Evolutionary conservation across 192 early-diverging fungal species (phyloP).

Genomic region (Umbelopsis sp.): DNA sequence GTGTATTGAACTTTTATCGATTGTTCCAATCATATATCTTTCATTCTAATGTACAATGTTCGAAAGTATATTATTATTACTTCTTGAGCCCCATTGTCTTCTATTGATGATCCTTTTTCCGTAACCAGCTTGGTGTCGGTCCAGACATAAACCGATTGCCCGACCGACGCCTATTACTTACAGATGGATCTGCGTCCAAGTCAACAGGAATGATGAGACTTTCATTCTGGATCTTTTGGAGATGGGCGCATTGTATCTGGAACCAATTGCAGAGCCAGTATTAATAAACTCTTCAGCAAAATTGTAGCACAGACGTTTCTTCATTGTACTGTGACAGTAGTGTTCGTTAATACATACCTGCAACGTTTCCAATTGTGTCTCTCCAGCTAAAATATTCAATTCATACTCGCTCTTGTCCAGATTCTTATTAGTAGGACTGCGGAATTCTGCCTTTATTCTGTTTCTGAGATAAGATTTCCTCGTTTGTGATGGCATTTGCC

Average conservation of each 20-base stretch:
- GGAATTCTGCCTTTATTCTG: slow-evolving; percentile 1
- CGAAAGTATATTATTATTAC: no score
- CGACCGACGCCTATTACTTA: not conserved
- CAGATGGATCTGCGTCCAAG: not conserved
- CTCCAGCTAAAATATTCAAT: not conserved
- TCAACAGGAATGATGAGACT: slow-evolving; percentile 8
- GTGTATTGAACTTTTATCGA: not conserved
- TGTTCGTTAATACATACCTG: not conserved
- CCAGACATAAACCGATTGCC: slow-evolving; percentile 2
- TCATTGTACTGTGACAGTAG: no score
- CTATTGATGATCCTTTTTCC: not conserved
- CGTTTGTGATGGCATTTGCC: slow-evolving; percentile 10
- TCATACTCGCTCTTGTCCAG: slow-evolving; percentile 15
- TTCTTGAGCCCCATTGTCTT: no score
- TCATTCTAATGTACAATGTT: not conserved
- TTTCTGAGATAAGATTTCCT: slow-evolving; percentile 7
- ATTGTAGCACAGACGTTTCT: no score
- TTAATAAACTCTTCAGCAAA: no score
- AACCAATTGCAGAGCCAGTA: not conserved
- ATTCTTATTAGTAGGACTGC: not conserved
- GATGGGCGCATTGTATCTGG: slow-evolving; percentile 7
- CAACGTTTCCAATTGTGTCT: not conserved
- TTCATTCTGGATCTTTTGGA: slow-evolving; percentile 1
- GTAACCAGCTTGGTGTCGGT: slow-evolving; percentile 10
- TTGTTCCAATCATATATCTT: not conserved